Conservation (phyloP, 2,329 filamentous ascomycete genomes). For the Celoporthe dispersa region DNA sequence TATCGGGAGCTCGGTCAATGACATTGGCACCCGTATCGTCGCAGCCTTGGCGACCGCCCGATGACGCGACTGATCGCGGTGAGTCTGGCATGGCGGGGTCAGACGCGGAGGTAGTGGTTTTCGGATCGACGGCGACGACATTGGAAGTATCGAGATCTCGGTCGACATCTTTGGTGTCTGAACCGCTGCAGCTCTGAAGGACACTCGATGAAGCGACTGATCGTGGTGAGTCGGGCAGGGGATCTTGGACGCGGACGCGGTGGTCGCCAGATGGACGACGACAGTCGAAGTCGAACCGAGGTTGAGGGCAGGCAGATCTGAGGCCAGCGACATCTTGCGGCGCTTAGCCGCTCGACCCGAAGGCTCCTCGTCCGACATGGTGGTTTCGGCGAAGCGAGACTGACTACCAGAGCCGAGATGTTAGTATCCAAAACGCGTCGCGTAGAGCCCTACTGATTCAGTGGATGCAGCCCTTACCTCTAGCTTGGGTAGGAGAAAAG, state of each 20-base stretch:
- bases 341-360: constrained; percentile 25
- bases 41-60: neutral
- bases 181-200: neutral
- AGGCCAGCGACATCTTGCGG: constrained; percentile 23
- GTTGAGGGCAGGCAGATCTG: neutral
- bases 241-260: neutral
- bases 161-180: neutral
- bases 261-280: too few relatives aligned
- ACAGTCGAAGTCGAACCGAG: neutral
- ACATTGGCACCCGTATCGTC: neutral
- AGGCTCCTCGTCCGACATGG: constrained; percentile 18
- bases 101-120: neutral
- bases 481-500: neutral
- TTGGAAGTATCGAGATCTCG: neutral
- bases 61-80: neutral
- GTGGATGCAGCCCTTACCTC: neutral
- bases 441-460: neutral
- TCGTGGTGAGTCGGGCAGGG: neutral
- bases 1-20: neutral
- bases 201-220: neutral
- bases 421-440: neutral
- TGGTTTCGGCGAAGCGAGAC: neutral
- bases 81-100: too few relatives aligned
- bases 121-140: neutral
- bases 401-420: neutral